A percentile compares a stretch with the other conserved stretches of the same genome.
Evolutionary conservation across 768 basidiomycete genomes (phyloP).

Genomic region (Leccinum fibrillosum): DNA sequence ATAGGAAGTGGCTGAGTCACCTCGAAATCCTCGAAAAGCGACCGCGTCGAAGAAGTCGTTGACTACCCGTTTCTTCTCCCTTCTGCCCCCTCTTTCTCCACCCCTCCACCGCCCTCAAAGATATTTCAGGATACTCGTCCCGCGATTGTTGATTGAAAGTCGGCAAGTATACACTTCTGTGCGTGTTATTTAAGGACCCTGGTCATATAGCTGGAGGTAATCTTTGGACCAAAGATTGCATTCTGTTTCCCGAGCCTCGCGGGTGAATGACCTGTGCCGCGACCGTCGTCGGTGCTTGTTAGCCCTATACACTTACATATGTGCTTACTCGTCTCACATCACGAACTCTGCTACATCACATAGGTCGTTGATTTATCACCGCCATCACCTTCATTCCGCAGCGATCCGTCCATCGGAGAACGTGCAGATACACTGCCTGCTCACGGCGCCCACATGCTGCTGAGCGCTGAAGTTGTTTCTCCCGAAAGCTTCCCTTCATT

Average conservation of each 20-base stretch:
- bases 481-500: too few species aligned
- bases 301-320: background rate
- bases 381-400: too few species aligned
- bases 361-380: background rate
- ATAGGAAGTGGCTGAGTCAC: conserved; percentile 13
- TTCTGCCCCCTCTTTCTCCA: background rate
- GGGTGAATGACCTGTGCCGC: conserved; percentile 1
- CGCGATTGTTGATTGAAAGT: conserved; percentile 4
- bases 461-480: too few species aligned
- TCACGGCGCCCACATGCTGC: too few species aligned
- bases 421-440: too few species aligned
- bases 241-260: conserved; percentile 12
- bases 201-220: conserved; percentile 17
- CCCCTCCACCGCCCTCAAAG: conserved; percentile 1
- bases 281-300: background rate
- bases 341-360: background rate
- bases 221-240: background rate
- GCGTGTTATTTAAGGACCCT: conserved; percentile 16
- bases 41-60: conserved; percentile 27
- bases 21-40: conserved; percentile 29
- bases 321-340: background rate
- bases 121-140: conserved; percentile 27
- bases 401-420: too few species aligned
- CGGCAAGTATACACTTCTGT: background rate
- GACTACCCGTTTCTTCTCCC: conserved; percentile 5